Evolutionary conservation across 768 basidiomycete species (phyloP).

Genomic region (Saitozyma sp.): DNA sequence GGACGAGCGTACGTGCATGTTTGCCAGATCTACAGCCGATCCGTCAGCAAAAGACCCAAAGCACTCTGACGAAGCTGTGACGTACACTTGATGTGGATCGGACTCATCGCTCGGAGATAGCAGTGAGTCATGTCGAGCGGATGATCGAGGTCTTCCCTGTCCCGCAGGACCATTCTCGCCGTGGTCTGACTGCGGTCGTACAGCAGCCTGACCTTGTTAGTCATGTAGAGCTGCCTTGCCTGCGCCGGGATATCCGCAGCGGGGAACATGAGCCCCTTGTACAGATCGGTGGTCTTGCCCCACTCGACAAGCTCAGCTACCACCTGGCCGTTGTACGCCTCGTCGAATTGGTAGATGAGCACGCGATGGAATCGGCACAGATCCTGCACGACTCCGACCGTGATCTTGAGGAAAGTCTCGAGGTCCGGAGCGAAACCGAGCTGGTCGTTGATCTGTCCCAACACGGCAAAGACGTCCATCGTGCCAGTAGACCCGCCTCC

Average conservation of each 20-base stretch:
- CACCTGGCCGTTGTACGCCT: constrained; percentile 73
- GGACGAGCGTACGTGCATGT: constrained; percentile 79
- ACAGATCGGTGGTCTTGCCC: constrained; percentile 70
- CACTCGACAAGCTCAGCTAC: constrained; percentile 79
- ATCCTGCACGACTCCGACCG: constrained; percentile 73
- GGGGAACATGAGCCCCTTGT: constrained; percentile 55
- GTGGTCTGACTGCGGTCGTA: constrained; percentile 73
- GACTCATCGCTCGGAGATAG: constrained; percentile 81
- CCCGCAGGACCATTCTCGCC: constrained; percentile 68
- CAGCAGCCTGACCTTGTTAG: constrained; percentile 75
- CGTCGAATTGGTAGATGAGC: constrained; percentile 79
- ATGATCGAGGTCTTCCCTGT: constrained; percentile 63
- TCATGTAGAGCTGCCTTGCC: constrained; percentile 68
- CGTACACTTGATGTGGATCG: constrained; percentile 76
- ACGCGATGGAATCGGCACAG: constrained; percentile 79
- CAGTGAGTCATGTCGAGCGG: constrained; percentile 83
- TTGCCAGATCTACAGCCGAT: constrained; percentile 62
- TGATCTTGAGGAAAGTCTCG: constrained; percentile 69
- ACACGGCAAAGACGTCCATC: constrained; percentile 77
- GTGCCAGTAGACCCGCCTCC: constrained; percentile 54
- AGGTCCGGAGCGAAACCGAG: constrained; percentile 67
- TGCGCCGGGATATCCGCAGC: constrained; percentile 56
- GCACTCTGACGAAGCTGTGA: constrained; percentile 2
- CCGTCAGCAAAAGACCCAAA: constrained; percentile 11
- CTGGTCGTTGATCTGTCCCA: constrained; percentile 79